Conservation (phyloP, 1,139 yeast species). For the Geotrichum australiense region DNA sequence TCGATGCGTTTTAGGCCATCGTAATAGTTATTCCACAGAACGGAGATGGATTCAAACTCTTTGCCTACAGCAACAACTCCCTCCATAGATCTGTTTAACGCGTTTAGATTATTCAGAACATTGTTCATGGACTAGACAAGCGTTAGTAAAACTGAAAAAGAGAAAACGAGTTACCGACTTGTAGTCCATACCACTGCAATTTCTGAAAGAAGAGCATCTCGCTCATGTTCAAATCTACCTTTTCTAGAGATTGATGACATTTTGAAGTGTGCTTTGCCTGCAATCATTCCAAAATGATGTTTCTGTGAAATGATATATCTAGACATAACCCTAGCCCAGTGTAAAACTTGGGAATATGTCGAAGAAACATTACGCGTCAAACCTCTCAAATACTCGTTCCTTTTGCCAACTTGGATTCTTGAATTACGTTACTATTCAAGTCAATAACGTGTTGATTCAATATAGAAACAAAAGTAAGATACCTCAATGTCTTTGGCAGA, state of each 20-base stretch:
- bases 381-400: no score
- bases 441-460: no score
- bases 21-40: conserved; percentile 46
- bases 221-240: conserved; percentile 39
- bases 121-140: conserved; percentile 40
- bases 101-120: conserved; percentile 43
- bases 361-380: no score
- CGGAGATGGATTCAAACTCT: conserved; percentile 47
- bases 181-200: conserved; percentile 31
- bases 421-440: no score
- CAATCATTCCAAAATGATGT: no score
- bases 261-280: background rate
- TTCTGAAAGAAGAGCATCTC: conserved; percentile 39
- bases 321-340: no score
- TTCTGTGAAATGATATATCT: no score
- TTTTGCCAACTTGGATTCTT: no score
- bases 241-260: background rate
- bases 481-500: conserved; percentile 34
- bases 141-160: background rate
- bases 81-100: conserved; percentile 46
- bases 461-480: background rate
- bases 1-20: conserved; percentile 30
- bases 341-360: no score
- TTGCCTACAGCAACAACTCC: conserved; percentile 48
- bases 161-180: background rate